These are phyloP conservation scores for Bryum argenteum DNA, from an alignment of 225 moss, liverwort and hornwort species.

Conservation along the genomic window DNA sequence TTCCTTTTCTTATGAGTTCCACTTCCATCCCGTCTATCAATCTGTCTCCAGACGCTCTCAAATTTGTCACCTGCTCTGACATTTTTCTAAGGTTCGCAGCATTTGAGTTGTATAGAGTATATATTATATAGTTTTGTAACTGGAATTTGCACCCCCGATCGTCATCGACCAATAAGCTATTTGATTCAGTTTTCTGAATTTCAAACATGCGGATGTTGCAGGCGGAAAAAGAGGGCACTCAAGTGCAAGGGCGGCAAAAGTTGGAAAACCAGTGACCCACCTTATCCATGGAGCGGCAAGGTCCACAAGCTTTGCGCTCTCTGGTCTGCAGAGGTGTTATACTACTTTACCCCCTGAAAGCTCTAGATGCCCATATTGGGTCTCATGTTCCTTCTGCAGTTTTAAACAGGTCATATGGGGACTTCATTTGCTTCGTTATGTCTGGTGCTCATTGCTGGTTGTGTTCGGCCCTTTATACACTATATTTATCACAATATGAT, in stretches of 20 bases:
- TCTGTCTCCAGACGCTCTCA: neutral
- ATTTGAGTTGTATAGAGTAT: neutral
- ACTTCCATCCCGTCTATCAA: slow-evolving; percentile 4
- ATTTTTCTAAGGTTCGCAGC: neutral
- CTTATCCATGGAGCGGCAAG: slow-evolving; percentile 81
- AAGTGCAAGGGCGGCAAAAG: slow-evolving; percentile 58
- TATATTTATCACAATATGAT: neutral
- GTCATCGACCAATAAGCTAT: slow-evolving; percentile 4
- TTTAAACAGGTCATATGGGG: neutral
- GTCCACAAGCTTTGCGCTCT: slow-evolving; percentile 95
- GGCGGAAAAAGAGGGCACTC: slow-evolving; percentile 57
- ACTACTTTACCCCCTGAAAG: slow-evolving; percentile 18
- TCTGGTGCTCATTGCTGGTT: neutral
- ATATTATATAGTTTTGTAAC: neutral
- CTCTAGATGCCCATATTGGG: neutral
- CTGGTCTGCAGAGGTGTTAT: slow-evolving; percentile 91
- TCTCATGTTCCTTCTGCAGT: neutral
- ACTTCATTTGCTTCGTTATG: neutral
- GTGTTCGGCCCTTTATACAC: neutral
- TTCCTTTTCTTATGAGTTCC: slow-evolving; percentile 13
- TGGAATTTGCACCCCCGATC: slow-evolving; percentile 12
- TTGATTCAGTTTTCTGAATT: slow-evolving; percentile 7
- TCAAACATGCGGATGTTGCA: slow-evolving; percentile 31
- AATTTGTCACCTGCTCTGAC: neutral
- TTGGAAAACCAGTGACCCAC: slow-evolving; percentile 47